Percentiles rank a stretch among this genome's conserved stretches.
These are phyloP conservation scores for Anastatica hierochuntica DNA, from an alignment of 345 rosid genomes.

Conservation along the genomic window DNA sequence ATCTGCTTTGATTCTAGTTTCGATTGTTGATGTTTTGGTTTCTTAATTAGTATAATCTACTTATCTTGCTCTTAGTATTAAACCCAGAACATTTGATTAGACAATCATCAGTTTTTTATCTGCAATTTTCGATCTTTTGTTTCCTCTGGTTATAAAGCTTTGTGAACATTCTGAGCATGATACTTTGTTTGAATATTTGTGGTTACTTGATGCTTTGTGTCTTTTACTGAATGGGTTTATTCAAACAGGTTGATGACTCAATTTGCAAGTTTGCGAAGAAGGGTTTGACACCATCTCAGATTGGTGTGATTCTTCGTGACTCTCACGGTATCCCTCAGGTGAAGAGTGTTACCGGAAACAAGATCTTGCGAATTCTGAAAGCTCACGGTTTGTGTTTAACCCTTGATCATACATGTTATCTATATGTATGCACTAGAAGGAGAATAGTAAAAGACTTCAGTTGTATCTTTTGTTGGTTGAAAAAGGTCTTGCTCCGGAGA, in stretches of 20 bases:
- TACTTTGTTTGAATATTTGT: not conserved
- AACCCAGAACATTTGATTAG: too few relatives aligned
- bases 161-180: not conserved
- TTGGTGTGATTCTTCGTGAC: slow-evolving; percentile 68
- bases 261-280: slow-evolving; percentile 66
- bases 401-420: not conserved
- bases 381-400: slow-evolving; percentile 32
- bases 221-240: not conserved
- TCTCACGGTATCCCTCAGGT: slow-evolving; percentile 67
- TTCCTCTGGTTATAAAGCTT: too few relatives aligned
- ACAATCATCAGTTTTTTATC: too few relatives aligned
- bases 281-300: slow-evolving; percentile 61
- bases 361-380: slow-evolving; percentile 55
- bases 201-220: not conserved
- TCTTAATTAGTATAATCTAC: not conserved
- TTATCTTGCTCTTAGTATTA: too few relatives aligned
- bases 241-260: slow-evolving; percentile 41
- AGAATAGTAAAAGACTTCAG: not conserved
- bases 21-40: not conserved
- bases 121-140: too few relatives aligned
- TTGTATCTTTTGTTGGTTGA: not conserved
- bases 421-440: not conserved
- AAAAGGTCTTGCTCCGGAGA: slow-evolving; percentile 73
- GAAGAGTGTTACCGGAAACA: slow-evolving; percentile 52
- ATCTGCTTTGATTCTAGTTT: not conserved